Percentiles rank a stretch among this genome's conserved stretches.
Conservation (phyloP, 306 rosid genomes). For the Cotoneaster glaucophyllus region DNA sequence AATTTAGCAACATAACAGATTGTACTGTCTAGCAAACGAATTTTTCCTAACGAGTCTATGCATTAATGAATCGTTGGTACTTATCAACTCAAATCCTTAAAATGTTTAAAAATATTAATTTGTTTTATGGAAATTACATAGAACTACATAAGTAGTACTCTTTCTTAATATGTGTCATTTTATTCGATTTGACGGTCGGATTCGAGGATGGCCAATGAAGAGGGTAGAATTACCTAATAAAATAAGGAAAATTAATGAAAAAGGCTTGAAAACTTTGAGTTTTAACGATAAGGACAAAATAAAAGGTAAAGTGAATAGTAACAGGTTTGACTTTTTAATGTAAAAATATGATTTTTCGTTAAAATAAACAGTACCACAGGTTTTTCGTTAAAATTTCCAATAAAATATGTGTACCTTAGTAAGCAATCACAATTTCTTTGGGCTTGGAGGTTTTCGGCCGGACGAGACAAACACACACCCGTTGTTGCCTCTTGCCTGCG, state of each 20-base stretch:
- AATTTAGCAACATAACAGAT: neutral
- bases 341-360: no score
- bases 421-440: neutral
- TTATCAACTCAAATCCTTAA: neutral
- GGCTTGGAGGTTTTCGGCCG: constrained; percentile 71
- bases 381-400: no score
- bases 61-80: neutral
- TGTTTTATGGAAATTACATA: neutral
- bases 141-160: no score
- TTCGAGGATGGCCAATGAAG: accelerated
- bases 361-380: no score
- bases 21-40: neutral
- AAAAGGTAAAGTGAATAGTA: no score
- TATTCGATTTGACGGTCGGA: no score
- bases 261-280: no score
- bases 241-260: no score
- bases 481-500: constrained; percentile 40
- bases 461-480: constrained; percentile 60
- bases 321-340: no score
- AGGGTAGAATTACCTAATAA: no score
- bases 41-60: neutral
- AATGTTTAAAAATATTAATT: neutral
- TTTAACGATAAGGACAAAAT: no score
- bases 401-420: neutral
- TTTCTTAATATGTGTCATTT: no score